Percentiles rank a stretch among this genome's conserved stretches.
Conservation (phyloP, 2,329 filamentous ascomycete species). For the Escovopsis sp. region DNA sequence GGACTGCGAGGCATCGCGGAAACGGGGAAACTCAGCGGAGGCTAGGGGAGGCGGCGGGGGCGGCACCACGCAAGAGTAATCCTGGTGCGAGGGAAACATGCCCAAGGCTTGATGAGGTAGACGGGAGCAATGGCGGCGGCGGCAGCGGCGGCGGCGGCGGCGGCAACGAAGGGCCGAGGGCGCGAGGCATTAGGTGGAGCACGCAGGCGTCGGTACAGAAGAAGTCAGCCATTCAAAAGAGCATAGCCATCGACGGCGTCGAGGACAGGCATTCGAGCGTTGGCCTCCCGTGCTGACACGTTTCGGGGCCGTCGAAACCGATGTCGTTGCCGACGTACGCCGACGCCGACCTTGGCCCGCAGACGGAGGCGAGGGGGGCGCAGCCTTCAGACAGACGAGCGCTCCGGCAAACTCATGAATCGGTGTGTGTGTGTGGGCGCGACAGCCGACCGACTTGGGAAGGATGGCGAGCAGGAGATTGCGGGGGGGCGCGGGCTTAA, state of each 20-base stretch:
- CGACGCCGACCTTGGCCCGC: conserved; percentile 2
- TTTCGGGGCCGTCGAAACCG: not conserved
- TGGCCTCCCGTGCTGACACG: conserved; percentile 11
- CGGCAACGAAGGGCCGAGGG: conserved; percentile 1
- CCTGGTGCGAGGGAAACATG: conserved; percentile 38
- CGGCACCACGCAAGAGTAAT: conserved; percentile 35
- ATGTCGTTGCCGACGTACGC: conserved; percentile 9
- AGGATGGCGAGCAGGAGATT: too few relatives aligned
- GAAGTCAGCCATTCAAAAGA: conserved; percentile 23
- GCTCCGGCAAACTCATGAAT: too few relatives aligned
- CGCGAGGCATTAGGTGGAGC: conserved; percentile 12
- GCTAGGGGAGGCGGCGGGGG: conserved; percentile 22
- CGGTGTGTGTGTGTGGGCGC: too few relatives aligned
- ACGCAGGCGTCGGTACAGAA: conserved; percentile 12
- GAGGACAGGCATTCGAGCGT: conserved; percentile 26
- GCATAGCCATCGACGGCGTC: conserved; percentile 22
- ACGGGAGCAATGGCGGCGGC: too few relatives aligned
- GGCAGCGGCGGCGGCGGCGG: too few relatives aligned
- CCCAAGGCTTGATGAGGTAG: conserved; percentile 7
- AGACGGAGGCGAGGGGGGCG: too few relatives aligned
- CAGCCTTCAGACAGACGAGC: too few relatives aligned
- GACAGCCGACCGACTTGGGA: too few relatives aligned
- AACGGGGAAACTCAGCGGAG: conserved; percentile 14
- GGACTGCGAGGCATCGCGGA: conserved; percentile 7
- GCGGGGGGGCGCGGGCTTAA: too few relatives aligned